A percentile compares a stretch with the other conserved stretches of the same genome.
phyloP scores from a whole-genome alignment of 331 rosid genomes.

The Malus hybrid region DNA sequence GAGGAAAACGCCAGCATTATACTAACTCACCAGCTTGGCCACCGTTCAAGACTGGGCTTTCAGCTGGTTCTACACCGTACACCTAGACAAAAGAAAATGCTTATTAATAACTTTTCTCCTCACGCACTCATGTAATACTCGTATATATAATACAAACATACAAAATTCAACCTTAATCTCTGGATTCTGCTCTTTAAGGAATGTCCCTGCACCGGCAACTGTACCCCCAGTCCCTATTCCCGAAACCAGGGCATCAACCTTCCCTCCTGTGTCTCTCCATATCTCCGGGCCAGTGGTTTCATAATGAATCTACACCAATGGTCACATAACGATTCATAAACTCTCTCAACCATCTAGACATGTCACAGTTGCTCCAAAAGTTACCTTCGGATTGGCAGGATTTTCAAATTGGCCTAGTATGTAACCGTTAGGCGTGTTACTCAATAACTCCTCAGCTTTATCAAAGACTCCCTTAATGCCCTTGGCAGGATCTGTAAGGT shows the following conservation, averaged over 20 bases:
- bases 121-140: neutral
- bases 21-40: constrained; percentile 54
- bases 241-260: constrained; percentile 65
- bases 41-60: constrained; percentile 80
- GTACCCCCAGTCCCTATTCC: constrained; percentile 95
- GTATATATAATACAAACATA: neutral
- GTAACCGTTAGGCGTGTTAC: constrained; percentile 41
- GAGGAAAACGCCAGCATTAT: too few relatives aligned
- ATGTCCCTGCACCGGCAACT: constrained; percentile 58
- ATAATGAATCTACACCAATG: constrained; percentile 58
- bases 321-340: neutral
- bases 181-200: constrained; percentile 76
- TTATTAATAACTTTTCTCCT: neutral
- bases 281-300: constrained; percentile 95
- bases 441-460: constrained; percentile 49
- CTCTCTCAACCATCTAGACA: neutral
- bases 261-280: constrained; percentile 74
- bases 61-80: constrained; percentile 78
- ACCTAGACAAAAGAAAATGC: constrained; percentile 28
- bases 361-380: neutral
- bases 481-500: constrained; percentile 54
- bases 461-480: constrained; percentile 40
- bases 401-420: constrained; percentile 59
- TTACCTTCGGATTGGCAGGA: constrained; percentile 64
- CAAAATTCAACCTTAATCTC: constrained; percentile 49